Evolutionary conservation across 2,329 filamentous ascomycete species (phyloP).

Genomic region (Xylariaceae sp.): DNA sequence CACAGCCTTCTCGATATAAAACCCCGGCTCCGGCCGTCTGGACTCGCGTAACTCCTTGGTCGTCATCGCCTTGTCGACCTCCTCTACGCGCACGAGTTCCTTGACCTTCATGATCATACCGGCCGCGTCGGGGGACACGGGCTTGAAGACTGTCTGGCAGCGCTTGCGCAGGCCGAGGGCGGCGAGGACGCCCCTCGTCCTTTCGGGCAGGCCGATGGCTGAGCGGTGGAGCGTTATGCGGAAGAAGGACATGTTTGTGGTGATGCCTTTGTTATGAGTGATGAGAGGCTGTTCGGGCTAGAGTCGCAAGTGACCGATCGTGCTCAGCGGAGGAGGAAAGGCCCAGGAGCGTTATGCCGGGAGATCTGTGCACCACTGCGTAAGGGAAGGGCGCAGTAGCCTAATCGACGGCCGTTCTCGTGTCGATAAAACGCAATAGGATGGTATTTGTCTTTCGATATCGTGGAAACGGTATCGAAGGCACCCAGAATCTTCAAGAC

Average conservation of each 20-base stretch:
- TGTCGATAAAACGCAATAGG: too few species aligned
- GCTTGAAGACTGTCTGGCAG: slow-evolving; percentile 84
- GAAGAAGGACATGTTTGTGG: slow-evolving; percentile 68
- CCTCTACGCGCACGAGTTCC: slow-evolving; percentile 78
- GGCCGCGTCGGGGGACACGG: slow-evolving; percentile 73
- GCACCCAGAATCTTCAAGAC: too few species aligned
- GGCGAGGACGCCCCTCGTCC: slow-evolving; percentile 74
- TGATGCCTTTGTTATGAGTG: slow-evolving; percentile 1
- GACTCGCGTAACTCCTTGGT: slow-evolving; percentile 65
- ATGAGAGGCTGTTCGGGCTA: too few species aligned
- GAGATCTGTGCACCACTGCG: too few species aligned
- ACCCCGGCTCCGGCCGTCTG: slow-evolving; percentile 74
- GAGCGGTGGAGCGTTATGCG: slow-evolving; percentile 87
- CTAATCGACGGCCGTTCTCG: too few species aligned
- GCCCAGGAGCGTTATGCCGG: too few species aligned
- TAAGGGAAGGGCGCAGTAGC: too few species aligned
- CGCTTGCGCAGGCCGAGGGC: slow-evolving; percentile 83
- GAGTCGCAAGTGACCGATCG: too few species aligned
- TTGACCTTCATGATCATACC: slow-evolving; percentile 94
- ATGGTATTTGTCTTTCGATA: too few species aligned
- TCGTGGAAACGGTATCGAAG: too few species aligned
- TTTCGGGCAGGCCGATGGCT: slow-evolving; percentile 79
- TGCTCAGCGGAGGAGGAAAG: too few species aligned
- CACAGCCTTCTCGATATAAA: slow-evolving; percentile 65
- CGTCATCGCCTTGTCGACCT: slow-evolving; percentile 64